phyloP scores from a whole-genome alignment of 129 eudicot species.

The Escallonia herrerae region DNA sequence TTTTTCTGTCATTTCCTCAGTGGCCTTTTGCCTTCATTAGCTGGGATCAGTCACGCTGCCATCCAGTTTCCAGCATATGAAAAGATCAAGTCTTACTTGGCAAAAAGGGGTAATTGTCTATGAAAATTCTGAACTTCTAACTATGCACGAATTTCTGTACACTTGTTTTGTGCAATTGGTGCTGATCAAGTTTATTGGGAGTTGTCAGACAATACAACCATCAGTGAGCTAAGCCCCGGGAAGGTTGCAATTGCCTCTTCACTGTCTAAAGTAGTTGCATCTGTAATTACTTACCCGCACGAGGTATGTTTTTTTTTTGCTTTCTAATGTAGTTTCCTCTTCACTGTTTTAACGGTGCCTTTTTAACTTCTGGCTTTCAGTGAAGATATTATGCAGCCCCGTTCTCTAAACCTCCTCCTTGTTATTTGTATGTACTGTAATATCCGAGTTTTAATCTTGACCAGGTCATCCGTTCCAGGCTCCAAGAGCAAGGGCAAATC shows the following conservation, averaged over 20 bases:
- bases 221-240: slow-evolving; percentile 57
- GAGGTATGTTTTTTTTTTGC: slow-evolving; percentile 45
- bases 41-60: slow-evolving; percentile 93
- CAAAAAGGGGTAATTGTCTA: slow-evolving; percentile 52
- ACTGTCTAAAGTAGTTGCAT: slow-evolving; percentile 76
- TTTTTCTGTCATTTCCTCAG: slow-evolving; percentile 28
- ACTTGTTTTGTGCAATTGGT: background rate
- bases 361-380: too few relatives aligned
- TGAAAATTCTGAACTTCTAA: background rate
- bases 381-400: too few relatives aligned
- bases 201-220: slow-evolving; percentile 52
- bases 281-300: slow-evolving; percentile 80
- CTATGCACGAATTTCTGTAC: slow-evolving; percentile 2
- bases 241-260: slow-evolving; percentile 86
- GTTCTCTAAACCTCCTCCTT: too few relatives aligned
- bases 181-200: slow-evolving; percentile 28
- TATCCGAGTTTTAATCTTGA: background rate
- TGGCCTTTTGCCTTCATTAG: slow-evolving; percentile 96
- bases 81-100: slow-evolving; percentile 66
- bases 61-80: slow-evolving; percentile 98
- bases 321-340: background rate
- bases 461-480: slow-evolving; percentile 88
- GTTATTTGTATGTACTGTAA: background rate
- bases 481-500: slow-evolving; percentile 90
- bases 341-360: too few relatives aligned